These are phyloP conservation scores for Hanseniaspora sp. DNA, from an alignment of 1,139 yeast genomes.

Conservation along the genomic window DNA sequence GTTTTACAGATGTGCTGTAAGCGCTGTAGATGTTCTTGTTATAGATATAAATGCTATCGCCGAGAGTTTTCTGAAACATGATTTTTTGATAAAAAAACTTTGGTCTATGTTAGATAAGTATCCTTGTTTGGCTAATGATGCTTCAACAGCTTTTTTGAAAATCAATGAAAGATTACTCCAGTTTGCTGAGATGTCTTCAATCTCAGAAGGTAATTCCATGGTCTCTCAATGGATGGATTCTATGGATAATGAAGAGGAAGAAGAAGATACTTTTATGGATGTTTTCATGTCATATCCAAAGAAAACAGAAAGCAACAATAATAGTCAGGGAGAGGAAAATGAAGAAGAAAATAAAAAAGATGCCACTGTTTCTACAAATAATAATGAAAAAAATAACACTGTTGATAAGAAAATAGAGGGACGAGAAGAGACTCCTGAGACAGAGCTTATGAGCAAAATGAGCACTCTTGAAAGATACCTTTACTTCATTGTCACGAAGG, in stretches of 20 bases:
- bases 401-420: constrained; percentile 27
- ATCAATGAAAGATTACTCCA: constrained; percentile 82
- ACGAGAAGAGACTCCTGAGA: constrained; percentile 34
- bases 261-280: constrained; percentile 7
- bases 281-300: constrained; percentile 5
- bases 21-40: constrained; percentile 81
- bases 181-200: constrained; percentile 74
- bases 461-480: constrained; percentile 29
- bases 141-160: constrained; percentile 85
- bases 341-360: background rate
- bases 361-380: background rate
- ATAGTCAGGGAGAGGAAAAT: background rate
- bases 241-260: constrained; percentile 38
- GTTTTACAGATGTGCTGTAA: constrained; percentile 53
- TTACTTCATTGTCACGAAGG: constrained; percentile 44
- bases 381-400: background rate
- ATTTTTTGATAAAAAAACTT: constrained; percentile 50
- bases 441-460: constrained; percentile 1
- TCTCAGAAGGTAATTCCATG: constrained; percentile 30
- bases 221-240: constrained; percentile 23
- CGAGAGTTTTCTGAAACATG: constrained; percentile 76
- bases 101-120: constrained; percentile 69
- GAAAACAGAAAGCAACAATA: background rate
- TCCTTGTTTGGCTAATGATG: constrained; percentile 56
- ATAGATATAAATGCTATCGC: constrained; percentile 94